Evolutionary conservation across 2,329 filamentous ascomycete species (phyloP), one percentile per base, ranked within the genome.

Genomic region (Celoporthe dispersa): DNA sequence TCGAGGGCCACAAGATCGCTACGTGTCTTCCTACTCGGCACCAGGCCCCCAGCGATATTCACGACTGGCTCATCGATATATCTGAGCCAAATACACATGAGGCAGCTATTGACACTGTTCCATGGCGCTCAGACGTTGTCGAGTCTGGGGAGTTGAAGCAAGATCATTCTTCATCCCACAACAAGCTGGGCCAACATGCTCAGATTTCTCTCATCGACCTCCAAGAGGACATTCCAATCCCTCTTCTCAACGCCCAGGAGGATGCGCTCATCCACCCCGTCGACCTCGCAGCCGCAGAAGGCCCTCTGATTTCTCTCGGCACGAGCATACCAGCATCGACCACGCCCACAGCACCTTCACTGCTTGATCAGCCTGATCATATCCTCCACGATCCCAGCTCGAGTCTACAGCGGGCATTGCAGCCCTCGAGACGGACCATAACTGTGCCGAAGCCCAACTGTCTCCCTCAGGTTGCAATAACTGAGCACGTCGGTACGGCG

Each of bases 291-390:
- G 39, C 19, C 39, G 60, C 44, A 25, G 37, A 41, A 5, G 60
- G 39, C 16, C 35, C 35, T 16, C 37, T 37, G 12, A 44, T 44
- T 31, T 28, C 25, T 28, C n/a, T 63, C n/a, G 35, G 39, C 25
- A 39, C 35, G n/a, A 25, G 25, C 37, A 22, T 28, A 44, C 37
- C 28, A 28, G 28, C 41, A n/a, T 3, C 48, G n/a, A 48, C 19
- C 7, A 33, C 39, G 8, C 25, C 14, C 28, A 3, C 12, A n/a
- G 62, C 57, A 39, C 67, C 44, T 22, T 41, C 44, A 14, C 41
- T 69, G 39, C 57, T 61, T 9, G 59, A 66, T 22, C 63, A 66
- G 57, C n/a, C 57, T 31, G 68, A 69, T 41, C 44, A 41, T 37
- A 33, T 62, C 12, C 25, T 63, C 5, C 41, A 41, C 9, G 64